Evolutionary conservation across 2,329 filamentous ascomycete species (phyloP).

Genomic region (Aspergillus quadrilineatus): DNA sequence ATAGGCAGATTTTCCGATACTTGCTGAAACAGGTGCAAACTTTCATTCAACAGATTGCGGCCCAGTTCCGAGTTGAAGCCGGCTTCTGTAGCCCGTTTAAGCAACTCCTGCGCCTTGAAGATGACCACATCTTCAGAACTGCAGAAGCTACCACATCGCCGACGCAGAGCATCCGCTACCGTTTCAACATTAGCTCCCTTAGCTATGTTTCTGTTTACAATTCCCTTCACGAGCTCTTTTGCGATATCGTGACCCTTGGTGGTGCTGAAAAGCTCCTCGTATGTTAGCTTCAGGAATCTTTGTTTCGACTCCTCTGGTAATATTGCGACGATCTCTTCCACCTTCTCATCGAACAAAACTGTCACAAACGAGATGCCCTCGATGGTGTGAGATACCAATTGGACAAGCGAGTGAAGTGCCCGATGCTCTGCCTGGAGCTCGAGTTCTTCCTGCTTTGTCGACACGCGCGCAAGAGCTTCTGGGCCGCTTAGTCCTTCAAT

Average conservation of each 20-base stretch:
- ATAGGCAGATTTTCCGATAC: slow-evolving; percentile 80
- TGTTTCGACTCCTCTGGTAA: slow-evolving; percentile 69
- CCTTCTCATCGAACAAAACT: slow-evolving; percentile 89
- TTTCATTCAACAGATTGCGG: slow-evolving; percentile 81
- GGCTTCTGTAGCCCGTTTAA: slow-evolving; percentile 83
- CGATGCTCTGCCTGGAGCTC: slow-evolving; percentile 92
- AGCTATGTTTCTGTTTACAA: slow-evolving; percentile 96
- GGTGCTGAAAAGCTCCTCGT: slow-evolving; percentile 81
- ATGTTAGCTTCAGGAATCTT: slow-evolving; percentile 74
- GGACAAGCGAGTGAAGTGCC: slow-evolving; percentile 80
- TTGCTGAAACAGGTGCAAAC: slow-evolving; percentile 80
- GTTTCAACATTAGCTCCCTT: slow-evolving; percentile 97
- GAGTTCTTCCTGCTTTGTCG: slow-evolving; percentile 84
- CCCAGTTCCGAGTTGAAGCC: slow-evolving; percentile 72
- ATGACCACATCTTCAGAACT: slow-evolving; percentile 95
- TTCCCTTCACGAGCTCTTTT: slow-evolving; percentile 92
- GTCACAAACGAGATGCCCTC: slow-evolving; percentile 96
- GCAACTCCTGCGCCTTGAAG: slow-evolving; percentile 95
- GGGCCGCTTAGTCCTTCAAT: slow-evolving; percentile 94
- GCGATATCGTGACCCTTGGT: slow-evolving; percentile 80
- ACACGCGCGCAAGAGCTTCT: slow-evolving; percentile 73
- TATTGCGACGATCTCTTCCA: slow-evolving; percentile 79
- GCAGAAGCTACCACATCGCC: slow-evolving; percentile 94
- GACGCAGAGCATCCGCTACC: slow-evolving; percentile 87
- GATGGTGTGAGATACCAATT: slow-evolving; percentile 83